Base-by-base conservation (phyloP, 225 moss, liverwort and hornwort species). In the Polytrichum commune region DNA sequence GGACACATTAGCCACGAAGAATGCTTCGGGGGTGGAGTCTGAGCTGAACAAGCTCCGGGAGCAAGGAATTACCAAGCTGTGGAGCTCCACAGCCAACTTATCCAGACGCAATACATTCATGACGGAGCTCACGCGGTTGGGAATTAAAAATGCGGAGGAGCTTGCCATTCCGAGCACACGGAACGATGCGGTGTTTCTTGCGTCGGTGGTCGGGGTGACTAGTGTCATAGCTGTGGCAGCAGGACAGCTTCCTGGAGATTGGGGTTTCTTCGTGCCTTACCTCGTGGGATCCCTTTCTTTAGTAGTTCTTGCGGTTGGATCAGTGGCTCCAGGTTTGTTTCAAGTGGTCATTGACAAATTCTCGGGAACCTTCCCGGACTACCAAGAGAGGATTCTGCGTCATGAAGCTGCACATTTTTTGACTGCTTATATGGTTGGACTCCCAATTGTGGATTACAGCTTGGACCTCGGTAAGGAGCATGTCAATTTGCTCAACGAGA, bases 241-340 rank as follows among this genome's bases (percentile, higher is more conserved):
- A 5, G 85, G 97, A 18, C 90, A 87, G 65, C 77, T 98, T 13
- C 97, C 97, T 0, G 97, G 97, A 67, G 97, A 98, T 64, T 98
- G 95, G 95, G 97, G 97, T 8, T 98, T 98, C 76, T 98, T 98
- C 64, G 92, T 98, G 53, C 97, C 97, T 3, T 98, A 98, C 58
- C 79, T 98, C 18, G 82, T 93, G 33, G 97, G 97, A 27, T 85
- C 92, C 23, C 60, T 92, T 29, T 92, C 94, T 18, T 76, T 98
- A 68, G 97, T 91, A 23, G 95, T 98, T 62, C 84, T 98, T 22
- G 97, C 97, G 0, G 88, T 98, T 26, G 97, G 97, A 22, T 92
- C 92, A 18, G 79, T 90, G 64, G 91, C 95, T 26, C 97, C 97
- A 19, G 97, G 95, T 73, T 68, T 94, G 38, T 76, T 98, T 56